Conservation (phyloP, 2,329 filamentous ascomycete genomes). For the Zymoseptoria passerinii region DNA sequence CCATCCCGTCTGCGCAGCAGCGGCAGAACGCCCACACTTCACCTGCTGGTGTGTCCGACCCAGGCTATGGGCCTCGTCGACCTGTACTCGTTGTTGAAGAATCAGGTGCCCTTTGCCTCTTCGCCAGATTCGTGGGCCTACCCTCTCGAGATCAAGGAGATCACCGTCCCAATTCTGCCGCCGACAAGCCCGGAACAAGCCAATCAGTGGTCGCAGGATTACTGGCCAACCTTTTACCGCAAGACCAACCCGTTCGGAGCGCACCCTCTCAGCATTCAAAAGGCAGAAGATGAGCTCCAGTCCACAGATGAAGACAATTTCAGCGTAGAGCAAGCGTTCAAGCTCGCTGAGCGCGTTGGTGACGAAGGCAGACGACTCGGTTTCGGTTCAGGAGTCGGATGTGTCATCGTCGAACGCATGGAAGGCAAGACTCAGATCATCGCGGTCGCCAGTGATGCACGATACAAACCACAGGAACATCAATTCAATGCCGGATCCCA, state of each 20-base stretch:
- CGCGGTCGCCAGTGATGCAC: slow-evolving; percentile 67
- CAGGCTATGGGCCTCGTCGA: slow-evolving; percentile 46
- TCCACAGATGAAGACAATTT: slow-evolving; percentile 27
- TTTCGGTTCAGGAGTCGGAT: slow-evolving; percentile 62
- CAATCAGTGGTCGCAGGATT: slow-evolving; percentile 62
- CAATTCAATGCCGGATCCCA: slow-evolving; percentile 11
- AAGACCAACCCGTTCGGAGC: slow-evolving; percentile 82
- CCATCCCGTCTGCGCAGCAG: slow-evolving; percentile 51
- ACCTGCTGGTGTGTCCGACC: slow-evolving; percentile 47
- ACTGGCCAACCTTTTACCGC: slow-evolving; percentile 79
- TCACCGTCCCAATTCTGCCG: slow-evolving; percentile 62
- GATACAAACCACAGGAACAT: slow-evolving; percentile 46
- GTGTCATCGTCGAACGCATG: slow-evolving; percentile 61
- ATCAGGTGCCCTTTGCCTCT: slow-evolving; percentile 34
- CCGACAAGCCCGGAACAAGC: slow-evolving; percentile 71
- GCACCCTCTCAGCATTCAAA: slow-evolving; percentile 65
- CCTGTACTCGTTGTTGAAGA: slow-evolving; percentile 36
- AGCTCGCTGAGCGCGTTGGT: slow-evolving; percentile 58
- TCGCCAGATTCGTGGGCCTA: slow-evolving; percentile 30
- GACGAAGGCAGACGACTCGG: slow-evolving; percentile 49
- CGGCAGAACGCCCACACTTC: slow-evolving; percentile 32
- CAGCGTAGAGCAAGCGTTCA: slow-evolving; percentile 52
- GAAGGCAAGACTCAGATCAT: slow-evolving; percentile 49
- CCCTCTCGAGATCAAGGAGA: slow-evolving; percentile 49
- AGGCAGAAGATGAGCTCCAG: slow-evolving; percentile 61